phyloP scores from a whole-genome alignment of 768 basidiomycete species.

The Suillus placidus region DNA sequence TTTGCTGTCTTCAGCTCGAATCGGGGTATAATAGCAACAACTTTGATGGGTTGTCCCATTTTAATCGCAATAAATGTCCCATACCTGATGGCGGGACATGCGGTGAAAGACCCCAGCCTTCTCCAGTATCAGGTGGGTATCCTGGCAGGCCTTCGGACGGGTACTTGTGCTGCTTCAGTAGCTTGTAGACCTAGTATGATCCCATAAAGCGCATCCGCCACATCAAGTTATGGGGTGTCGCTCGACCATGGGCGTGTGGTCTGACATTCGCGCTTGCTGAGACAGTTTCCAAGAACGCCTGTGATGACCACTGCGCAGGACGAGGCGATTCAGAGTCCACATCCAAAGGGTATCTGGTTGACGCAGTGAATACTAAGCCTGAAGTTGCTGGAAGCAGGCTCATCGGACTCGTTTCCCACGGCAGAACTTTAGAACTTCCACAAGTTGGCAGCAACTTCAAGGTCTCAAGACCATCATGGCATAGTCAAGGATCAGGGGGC shows the following conservation, averaged over 20 bases:
- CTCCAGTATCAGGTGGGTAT: conserved; percentile 90
- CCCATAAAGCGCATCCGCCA: conserved; percentile 97
- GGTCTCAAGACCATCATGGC: no score
- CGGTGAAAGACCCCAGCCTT: conserved; percentile 86
- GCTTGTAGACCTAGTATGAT: conserved; percentile 84
- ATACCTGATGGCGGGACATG: conserved; percentile 87
- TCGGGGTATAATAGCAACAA: conserved; percentile 89
- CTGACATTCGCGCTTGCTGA: conserved; percentile 81
- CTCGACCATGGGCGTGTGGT: conserved; percentile 98
- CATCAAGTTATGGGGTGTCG: no score
- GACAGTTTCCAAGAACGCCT: conserved; percentile 85
- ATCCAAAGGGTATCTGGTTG: conserved; percentile 97
- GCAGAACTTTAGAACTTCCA: no score
- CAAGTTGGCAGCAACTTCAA: no score
- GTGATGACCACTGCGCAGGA: conserved; percentile 98
- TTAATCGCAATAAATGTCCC: conserved; percentile 90
- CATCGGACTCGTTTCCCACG: conserved; percentile 38
- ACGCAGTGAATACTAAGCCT: conserved; percentile 67
- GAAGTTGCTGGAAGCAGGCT: conserved; percentile 79
- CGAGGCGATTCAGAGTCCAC: conserved; percentile 80
- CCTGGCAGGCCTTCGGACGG: conserved; percentile 96
- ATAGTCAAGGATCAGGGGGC: no score
- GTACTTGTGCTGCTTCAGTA: conserved; percentile 82
- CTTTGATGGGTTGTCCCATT: conserved; percentile 83
- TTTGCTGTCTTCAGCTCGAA: conserved; percentile 97